A percentile compares a stretch with the other conserved stretches of the same genome.
These are phyloP conservation scores for Metschnikowia continentalis DNA, from an alignment of 805 yeast species.

Conservation along the genomic window DNA sequence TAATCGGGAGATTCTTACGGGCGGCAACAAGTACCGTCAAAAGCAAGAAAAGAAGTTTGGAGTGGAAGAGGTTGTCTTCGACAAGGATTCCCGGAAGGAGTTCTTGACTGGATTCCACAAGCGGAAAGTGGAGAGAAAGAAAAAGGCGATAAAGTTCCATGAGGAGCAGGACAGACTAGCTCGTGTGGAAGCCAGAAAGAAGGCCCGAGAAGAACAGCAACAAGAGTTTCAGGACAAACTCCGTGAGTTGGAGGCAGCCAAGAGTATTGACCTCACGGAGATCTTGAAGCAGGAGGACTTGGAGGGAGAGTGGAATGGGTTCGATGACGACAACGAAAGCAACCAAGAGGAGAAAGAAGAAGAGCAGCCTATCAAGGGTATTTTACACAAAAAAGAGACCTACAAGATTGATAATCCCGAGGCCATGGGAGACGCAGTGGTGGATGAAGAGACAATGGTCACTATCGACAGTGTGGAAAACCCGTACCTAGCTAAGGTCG, in stretches of 20 bases:
- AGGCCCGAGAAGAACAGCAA: slow-evolving; percentile 66
- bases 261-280: slow-evolving; percentile 17
- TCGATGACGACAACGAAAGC: slow-evolving; percentile 20
- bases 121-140: slow-evolving; percentile 83
- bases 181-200: slow-evolving; percentile 71
- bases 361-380: slow-evolving; percentile 16
- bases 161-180: slow-evolving; percentile 75
- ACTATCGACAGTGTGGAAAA: slow-evolving; percentile 55
- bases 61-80: slow-evolving; percentile 82
- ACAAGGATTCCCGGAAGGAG: slow-evolving; percentile 72
- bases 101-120: slow-evolving; percentile 94
- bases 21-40: slow-evolving; percentile 75
- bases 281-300: slow-evolving; percentile 15
- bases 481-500: slow-evolving; percentile 33
- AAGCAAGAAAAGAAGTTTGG: slow-evolving; percentile 44
- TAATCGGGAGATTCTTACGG: slow-evolving; percentile 83
- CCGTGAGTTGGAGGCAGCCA: slow-evolving; percentile 50
- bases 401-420: slow-evolving; percentile 28
- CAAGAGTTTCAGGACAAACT: slow-evolving; percentile 61
- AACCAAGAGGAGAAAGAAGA: slow-evolving; percentile 5
- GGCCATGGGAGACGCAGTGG: slow-evolving; percentile 32
- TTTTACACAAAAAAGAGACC: slow-evolving; percentile 24
- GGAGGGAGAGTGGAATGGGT: slow-evolving; percentile 41
- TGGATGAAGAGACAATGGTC: slow-evolving; percentile 46
- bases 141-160: slow-evolving; percentile 71